Conservation (phyloP, 352 stramenopile species). For the Pythium chondricola region DNA sequence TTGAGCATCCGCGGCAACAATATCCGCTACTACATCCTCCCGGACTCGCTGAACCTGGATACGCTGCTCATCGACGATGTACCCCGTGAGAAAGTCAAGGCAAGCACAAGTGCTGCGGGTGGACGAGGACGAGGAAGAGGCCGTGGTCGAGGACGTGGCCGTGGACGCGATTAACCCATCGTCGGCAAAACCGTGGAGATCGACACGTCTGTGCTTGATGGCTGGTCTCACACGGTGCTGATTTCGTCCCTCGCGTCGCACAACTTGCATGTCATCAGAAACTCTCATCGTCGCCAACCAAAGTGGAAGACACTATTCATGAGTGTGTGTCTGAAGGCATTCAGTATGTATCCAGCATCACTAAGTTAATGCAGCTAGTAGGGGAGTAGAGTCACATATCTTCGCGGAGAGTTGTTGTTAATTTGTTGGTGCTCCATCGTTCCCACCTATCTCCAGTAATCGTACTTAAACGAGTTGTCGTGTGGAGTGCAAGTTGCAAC, state of each 20-base stretch:
- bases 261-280: no score
- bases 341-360: no score
- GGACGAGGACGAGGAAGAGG: slow-evolving; percentile 74
- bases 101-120: slow-evolving; percentile 41
- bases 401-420: no score
- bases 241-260: no score
- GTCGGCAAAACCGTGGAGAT: no score
- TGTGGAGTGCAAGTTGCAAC: slow-evolving; percentile 6
- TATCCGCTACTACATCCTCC: slow-evolving; percentile 94
- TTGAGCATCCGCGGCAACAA: slow-evolving; percentile 98
- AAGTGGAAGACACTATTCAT: no score
- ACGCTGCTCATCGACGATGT: slow-evolving; percentile 98
- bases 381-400: no score
- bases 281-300: no score
- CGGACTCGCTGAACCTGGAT: slow-evolving; percentile 97
- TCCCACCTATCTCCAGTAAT: slow-evolving; percentile 3
- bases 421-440: not conserved
- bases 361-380: no score
- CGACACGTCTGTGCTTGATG: no score
- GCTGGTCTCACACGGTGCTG: no score
- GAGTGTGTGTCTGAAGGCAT: no score
- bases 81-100: slow-evolving; percentile 92
- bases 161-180: slow-evolving; percentile 29
- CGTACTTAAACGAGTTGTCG: slow-evolving; percentile 21
- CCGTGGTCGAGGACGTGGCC: slow-evolving; percentile 65